Base-by-base conservation (phyloP, 805 yeast genomes). In the Isabelozyma pseudorhagii region DNA sequence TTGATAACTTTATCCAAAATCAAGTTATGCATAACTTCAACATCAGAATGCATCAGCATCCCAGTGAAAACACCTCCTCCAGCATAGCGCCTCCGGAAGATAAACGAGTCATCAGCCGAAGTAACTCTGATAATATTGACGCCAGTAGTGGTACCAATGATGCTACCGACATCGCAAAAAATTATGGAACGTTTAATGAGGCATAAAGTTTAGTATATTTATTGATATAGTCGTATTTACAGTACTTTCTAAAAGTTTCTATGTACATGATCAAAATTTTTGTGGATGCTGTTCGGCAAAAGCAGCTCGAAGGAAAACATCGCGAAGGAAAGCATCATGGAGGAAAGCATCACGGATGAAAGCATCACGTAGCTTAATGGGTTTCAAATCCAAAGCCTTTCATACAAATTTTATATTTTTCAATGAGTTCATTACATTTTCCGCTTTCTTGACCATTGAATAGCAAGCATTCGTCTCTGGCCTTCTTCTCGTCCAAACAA, bases 401-500 rank as follows among this genome's bases (percentile, higher is more conserved):
- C 99, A 93, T 93, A 72, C 99, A 93, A 28, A 64, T 62, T 69
- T 91, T 92, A 77, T 94, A 94, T 51, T 82, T 75, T 18, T 70
- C 71, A 54, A 93, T 86, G 46, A 89, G 66, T 48, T 79, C 80
- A 51, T 84, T 80, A 69, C 99, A 93, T 59, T 89, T 85, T 31
- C 85, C 89, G 43, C 88, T 77, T 15, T 91, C 97, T 57, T 85
- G 85, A 44, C 97, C 97, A 59, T 88, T 83, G 57, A 81, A 71
- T 54, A 93, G 77, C 49, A 93, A 72, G 66, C 98, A 94, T 61
- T 91, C 92, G 62, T 93, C 99, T 63, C 98, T 81, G 21, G 72
- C 66, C 52, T 85, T 79, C 70, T 90, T 90, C 62, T 90, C 90
- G 34, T 87, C 87, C 58, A 85, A 80, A 69, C 98, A 94, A 18